Evolutionary conservation across 345 rosid species (phyloP), one percentile per base, ranked within the genome.

Genomic region (Gossypioides kirkii): DNA sequence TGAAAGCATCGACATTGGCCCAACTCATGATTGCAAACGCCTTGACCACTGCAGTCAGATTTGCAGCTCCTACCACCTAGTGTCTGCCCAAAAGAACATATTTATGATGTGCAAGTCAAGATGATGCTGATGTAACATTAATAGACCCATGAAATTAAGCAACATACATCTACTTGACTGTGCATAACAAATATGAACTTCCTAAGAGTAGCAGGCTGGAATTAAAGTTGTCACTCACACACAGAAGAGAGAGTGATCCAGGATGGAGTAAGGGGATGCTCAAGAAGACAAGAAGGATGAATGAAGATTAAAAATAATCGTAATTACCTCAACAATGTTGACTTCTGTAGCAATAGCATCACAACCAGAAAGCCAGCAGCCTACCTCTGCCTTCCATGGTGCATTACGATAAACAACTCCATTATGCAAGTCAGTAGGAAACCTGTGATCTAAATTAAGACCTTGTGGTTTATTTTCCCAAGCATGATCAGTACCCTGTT

Each of bases 281-380:
- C 8, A 17, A 23, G 53, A 32, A 64, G 50, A 22, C 17, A 64
- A 49, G 18, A 62, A 50, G 61, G 10, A 22, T 16, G 23, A 20
- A 20, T 20, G 60, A 55, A 8, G 26, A 55, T 55, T 55, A 55
- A 20, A 22, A 55, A 55, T 55, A 69, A 53, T 17, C 10, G 73
- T 10, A 22, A 73, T 78, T 78, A 88, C 98, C 89, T 92, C 98
- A 52, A 72, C 60, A 56, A 92, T 73, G 62, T 77, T 80, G 74
- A 86, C 86, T 75, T 87, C 92, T 62, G 77, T 74, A 8, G 81
- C 63, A 74, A 83, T 71, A 2, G 91, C 78, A 82, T 94, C 89
- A 77, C 98, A 94, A 36, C 90, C 86, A 76, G 94, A 90, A 78
- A 94, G 97, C 98, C 98, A 92, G 62, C 82, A 87, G 3, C 98